Conservation (phyloP, 306 rosid species). For the Amphicarpaea edgeworthii region DNA sequence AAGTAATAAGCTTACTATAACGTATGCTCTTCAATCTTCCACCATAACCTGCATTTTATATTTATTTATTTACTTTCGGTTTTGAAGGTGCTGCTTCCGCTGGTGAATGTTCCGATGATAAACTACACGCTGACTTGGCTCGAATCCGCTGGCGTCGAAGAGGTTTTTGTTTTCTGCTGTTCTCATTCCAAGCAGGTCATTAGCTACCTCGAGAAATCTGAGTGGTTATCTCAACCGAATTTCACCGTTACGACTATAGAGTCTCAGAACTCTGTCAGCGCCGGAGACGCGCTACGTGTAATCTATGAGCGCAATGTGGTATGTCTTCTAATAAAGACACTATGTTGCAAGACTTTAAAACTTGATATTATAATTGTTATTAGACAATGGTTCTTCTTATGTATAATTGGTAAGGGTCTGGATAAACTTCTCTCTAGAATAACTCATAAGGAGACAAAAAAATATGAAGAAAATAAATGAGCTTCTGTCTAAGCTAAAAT, state of each 20-base stretch:
- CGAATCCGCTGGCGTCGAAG: conserved; percentile 97
- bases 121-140: conserved; percentile 92
- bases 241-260: conserved; percentile 77
- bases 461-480: too few species aligned
- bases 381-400: background rate
- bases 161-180: conserved; percentile 94
- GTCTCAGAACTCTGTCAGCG: conserved; percentile 88
- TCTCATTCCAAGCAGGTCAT: conserved; percentile 92
- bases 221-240: conserved; percentile 83
- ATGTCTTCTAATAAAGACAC: conserved; percentile 35
- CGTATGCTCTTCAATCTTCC: background rate
- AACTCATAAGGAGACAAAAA: too few species aligned
- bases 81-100: conserved; percentile 79
- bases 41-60: background rate
- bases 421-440: too few species aligned
- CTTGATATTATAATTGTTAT: background rate
- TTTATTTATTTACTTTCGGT: background rate
- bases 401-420: too few species aligned
- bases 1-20: conserved; percentile 53
- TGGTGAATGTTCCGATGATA: conserved; percentile 92
- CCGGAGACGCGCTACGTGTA: conserved; percentile 91
- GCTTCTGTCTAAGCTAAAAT: too few species aligned
- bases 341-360: background rate
- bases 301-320: conserved; percentile 98
- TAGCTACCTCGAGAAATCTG: conserved; percentile 77